Base-by-base conservation (phyloP, 116 monocot genomes). In the Zostera marina region DNA sequence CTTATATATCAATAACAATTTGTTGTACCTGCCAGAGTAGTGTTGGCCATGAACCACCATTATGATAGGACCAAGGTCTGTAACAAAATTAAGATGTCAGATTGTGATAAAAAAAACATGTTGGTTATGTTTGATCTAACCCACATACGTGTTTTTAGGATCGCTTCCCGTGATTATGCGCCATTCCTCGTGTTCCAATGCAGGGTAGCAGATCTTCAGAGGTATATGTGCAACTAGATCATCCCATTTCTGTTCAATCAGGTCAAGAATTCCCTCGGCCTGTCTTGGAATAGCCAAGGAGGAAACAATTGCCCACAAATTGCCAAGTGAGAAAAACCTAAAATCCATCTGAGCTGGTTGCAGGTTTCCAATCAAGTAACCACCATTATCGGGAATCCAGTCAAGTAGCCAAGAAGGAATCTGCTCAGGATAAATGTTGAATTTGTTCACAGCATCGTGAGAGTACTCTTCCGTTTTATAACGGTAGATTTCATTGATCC, bases 41-140 rank as follows among this genome's bases (percentile, higher is more conserved):
- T 49, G 85, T 85, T 47, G 81, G 91, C 91, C 91, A 91, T 39
- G 82, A 85, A 48, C 91, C 91, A 17, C 81, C 89, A 65, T 81
- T 83, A 63, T 84, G 80, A 64, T 81, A 89, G 3, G 89, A 89
- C 83, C 91, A 91, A 57, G 91, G 79, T n/a, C 91, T 91, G 91
- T 73, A 84, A 70, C 32, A 32, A 32, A 32, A 32, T 32, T 32
- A 32, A 1, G 0, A 32, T 32, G 32, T 32, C 32, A 32, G 0
- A 32, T 32, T 32, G 32, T 32, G 32, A 32, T 32, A 2, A 32
- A 32, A 32, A 32, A 32, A 32, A 32, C 5, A 32, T 32, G n/a
- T n/a, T n/a, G n/a, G n/a, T n/a, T n/a, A n/a, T n/a, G n/a, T n/a
- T n/a, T n/a, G n/a, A n/a, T n/a, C n/a, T n/a, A 5, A 32, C 32